Base-by-base conservation (phyloP, 306 rosid species). In the Castanospermum australe region DNA sequence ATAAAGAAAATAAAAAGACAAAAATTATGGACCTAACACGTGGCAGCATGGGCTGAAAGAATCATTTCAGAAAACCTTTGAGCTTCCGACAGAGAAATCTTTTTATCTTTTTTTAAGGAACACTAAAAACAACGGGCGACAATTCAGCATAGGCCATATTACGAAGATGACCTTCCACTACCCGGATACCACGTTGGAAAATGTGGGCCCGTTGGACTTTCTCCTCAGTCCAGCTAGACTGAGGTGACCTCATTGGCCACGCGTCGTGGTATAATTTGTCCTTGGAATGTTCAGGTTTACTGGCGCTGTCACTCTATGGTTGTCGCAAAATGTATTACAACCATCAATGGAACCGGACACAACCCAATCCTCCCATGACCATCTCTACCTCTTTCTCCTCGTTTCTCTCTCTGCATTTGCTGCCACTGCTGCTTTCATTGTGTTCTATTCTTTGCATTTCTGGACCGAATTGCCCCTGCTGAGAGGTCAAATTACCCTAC, bases 401-500 rank as follows among this genome's bases (percentile, higher is more conserved):
- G n/a, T n/a, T n/a, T 41, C 39, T 47, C 25, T 30, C 4, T 35
- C 81, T 65, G 70, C 59, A 48, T 71, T 71, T 47, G 71, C 66
- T 71, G 25, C 36, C 82, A 41, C 30, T 47, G 32, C 67, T 10
- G 74, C 48, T 77, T 76, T 30, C 38, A 39, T 21, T 24, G 73
- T 44, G 1, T 80, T 77, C 51, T 28, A 28, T 28, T 28, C 60
- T 7, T n/a, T 61, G 69, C 60, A 67, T 48, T 54, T 10, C 1
- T 78, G 39, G 81, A 79, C 84, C 14, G 13, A 48, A 83, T 66
- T 71, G 67, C 82, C 83, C 85, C 76, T 66, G 11, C 20, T 12
- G 21, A 11, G 32, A 20, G 14, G 24, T 30, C 4, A 38, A 15
- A 14, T 32, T 57, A 18, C 74, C 39, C 0, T 28, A 67, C 52